A percentile compares a stretch with the other conserved stretches of the same genome.
Conservation (phyloP, 345 rosid genomes). For the Eucalyptus shirleyi region DNA sequence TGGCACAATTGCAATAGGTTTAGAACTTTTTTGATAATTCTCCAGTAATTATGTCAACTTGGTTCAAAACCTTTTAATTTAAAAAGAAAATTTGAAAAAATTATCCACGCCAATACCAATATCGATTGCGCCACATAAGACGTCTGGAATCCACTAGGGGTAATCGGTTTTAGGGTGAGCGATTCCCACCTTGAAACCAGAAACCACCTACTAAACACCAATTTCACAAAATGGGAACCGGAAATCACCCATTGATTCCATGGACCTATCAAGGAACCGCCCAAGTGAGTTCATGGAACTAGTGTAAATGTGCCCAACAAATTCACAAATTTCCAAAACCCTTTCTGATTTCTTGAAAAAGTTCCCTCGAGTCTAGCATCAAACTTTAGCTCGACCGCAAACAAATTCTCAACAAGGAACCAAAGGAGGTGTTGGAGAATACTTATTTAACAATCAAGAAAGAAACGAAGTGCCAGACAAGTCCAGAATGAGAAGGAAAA, state of each 20-base stretch:
- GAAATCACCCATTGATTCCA: no score
- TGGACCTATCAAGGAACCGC: fast-evolving
- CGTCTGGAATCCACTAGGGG: fast-evolving
- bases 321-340: neutral
- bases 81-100: neutral
- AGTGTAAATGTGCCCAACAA: neutral
- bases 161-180: fast-evolving
- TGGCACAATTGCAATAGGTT: no score
- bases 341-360: neutral
- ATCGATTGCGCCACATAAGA: fast-evolving
- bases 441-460: neutral
- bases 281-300: neutral
- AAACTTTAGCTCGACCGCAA: neutral
- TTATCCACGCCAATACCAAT: fast-evolving
- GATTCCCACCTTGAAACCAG: fast-evolving
- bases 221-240: no score
- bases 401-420: neutral
- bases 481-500: neutral
- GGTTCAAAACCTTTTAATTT: neutral
- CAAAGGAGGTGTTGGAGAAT: neutral
- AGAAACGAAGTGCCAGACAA: neutral
- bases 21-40: no score
- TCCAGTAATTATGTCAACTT: neutral
- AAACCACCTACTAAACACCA: no score
- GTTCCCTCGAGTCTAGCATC: neutral